A percentile compares a stretch with the other conserved stretches of the same genome.
Evolutionary conservation across 1,284 basidiomycete genomes (phyloP).

Genomic region (Cutaneotrichosporon cutaneum): DNA sequence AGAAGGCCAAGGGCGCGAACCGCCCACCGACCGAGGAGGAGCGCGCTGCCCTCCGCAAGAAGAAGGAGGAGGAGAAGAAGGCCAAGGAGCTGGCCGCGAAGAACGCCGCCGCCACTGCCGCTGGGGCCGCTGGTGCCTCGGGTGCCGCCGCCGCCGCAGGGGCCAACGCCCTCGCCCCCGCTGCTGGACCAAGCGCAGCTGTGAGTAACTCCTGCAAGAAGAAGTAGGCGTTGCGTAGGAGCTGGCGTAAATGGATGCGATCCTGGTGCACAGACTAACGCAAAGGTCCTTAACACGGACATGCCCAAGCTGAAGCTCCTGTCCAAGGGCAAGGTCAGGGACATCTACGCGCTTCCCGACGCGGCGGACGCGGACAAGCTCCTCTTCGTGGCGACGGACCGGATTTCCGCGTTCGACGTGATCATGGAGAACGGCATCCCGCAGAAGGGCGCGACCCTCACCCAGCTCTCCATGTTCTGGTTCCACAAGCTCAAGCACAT

Average conservation of each 20-base stretch:
- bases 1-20: slow-evolving; percentile 27
- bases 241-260: slow-evolving; percentile 2
- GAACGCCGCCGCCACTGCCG: slow-evolving; percentile 21
- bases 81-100: slow-evolving; percentile 42
- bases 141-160: slow-evolving; percentile 19
- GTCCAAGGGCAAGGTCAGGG: slow-evolving; percentile 87
- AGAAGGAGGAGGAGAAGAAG: slow-evolving; percentile 49
- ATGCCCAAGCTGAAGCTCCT: slow-evolving; percentile 62
- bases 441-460: slow-evolving; percentile 87
- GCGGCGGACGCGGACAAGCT: slow-evolving; percentile 61
- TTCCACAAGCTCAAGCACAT: slow-evolving; percentile 76
- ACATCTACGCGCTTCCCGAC: slow-evolving; percentile 73
- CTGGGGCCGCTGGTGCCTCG: slow-evolving; percentile 22
- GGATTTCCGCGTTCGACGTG: slow-evolving; percentile 96
- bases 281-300: slow-evolving; percentile 42
- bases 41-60: slow-evolving; percentile 39
- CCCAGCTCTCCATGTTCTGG: slow-evolving; percentile 91
- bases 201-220: slow-evolving; percentile 1
- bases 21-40: slow-evolving; percentile 50
- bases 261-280: slow-evolving; percentile 5
- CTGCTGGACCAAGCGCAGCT: slow-evolving; percentile 10
- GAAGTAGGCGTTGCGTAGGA: not conserved
- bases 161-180: no score
- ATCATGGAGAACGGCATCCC: slow-evolving; percentile 91
- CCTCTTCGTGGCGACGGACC: slow-evolving; percentile 91